phyloP scores from a whole-genome alignment of 768 basidiomycete genomes.

The Mycena pura region DNA sequence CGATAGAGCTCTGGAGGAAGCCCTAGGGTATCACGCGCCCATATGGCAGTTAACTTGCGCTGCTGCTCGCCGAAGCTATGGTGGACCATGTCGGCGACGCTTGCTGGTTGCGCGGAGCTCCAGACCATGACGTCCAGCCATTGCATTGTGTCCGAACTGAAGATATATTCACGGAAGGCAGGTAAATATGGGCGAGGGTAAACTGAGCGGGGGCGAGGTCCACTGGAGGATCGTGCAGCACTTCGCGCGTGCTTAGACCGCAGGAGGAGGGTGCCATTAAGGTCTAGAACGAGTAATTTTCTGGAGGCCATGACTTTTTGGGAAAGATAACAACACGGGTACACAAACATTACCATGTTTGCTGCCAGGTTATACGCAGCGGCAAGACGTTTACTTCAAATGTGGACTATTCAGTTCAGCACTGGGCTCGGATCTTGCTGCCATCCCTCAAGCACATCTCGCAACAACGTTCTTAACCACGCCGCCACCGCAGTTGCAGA shows the following conservation, averaged over 20 bases:
- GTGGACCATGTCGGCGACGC: conserved; percentile 76
- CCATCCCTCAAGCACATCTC: conserved; percentile 4
- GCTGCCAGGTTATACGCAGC: too few relatives aligned
- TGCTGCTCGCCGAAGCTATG: conserved; percentile 57
- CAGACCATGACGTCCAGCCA: conserved; percentile 91
- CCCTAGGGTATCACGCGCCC: conserved; percentile 83
- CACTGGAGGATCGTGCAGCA: conserved; percentile 15
- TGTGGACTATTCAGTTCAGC: not conserved
- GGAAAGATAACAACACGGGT: not conserved
- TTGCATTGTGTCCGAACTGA: conserved; percentile 59
- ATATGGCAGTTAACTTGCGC: conserved; percentile 62
- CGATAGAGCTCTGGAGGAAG: conserved; percentile 66
- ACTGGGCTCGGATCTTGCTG: too few relatives aligned
- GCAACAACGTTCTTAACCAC: conserved; percentile 2
- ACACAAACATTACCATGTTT: not conserved
- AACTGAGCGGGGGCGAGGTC: conserved; percentile 27
- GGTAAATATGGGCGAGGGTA: conserved; percentile 72
- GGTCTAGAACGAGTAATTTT: conserved; percentile 77
- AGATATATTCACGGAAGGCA: conserved; percentile 67
- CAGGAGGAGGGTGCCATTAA: conserved; percentile 76
- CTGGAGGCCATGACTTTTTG: conserved; percentile 34
- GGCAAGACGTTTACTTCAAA: not conserved
- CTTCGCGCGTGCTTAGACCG: conserved; percentile 51
- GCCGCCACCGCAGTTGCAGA: not conserved
- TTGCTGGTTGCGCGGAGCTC: conserved; percentile 86